Base-by-base conservation (phyloP, 805 yeast species). In the Candida taoyuanica region DNA sequence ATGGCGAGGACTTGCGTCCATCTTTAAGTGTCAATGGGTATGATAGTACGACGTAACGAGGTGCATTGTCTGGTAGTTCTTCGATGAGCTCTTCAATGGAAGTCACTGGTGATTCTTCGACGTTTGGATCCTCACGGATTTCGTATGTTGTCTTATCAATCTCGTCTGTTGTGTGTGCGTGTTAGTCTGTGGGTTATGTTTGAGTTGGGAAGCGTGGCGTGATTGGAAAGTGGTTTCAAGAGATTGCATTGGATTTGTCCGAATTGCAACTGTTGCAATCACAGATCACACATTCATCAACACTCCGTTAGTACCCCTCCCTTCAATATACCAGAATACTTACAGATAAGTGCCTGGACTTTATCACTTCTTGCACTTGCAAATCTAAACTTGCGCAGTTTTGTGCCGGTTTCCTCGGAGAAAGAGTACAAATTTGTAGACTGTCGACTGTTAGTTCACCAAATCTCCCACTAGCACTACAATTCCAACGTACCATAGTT, bases 51-150 rank as follows among this genome's bases (percentile, higher is more conserved):
- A 88, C 64, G 54, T 70, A 88, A 42, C 96, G 64, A 12, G 96
- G 95, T 11, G 80, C 62, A 52, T 79, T 86, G 46, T 84, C 94
- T 0, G 96, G 96, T 32, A 88, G 61, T 41, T 78, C 85, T 37
- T 86, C 95, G 5, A 69, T 67, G 30, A 88, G 67, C 29, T 79
- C 87, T 30, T 74, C 84, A 7, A 84, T 56, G 5, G 72, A 60
- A 14, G 62, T 63, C 11, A 78, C 58, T 13, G 69, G 67, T n/a
- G 71, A 72, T 4, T 48, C 49, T 7, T 65, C 63, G 5, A 46
- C 42, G 19, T 64, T 65, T 21, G 68, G 70, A 40, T 77, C 78
- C 14, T 63, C 57, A 42, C 61, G 64, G 29, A 81, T 68, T 37
- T 73, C 78, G 47, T 76, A 76, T 1, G 74, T 51, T 12, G 58